Evolutionary conservation across 148 eudicot genomes (phyloP), one percentile per base, ranked within the genome.

Genomic region (Rhododendron kiyosumense): DNA sequence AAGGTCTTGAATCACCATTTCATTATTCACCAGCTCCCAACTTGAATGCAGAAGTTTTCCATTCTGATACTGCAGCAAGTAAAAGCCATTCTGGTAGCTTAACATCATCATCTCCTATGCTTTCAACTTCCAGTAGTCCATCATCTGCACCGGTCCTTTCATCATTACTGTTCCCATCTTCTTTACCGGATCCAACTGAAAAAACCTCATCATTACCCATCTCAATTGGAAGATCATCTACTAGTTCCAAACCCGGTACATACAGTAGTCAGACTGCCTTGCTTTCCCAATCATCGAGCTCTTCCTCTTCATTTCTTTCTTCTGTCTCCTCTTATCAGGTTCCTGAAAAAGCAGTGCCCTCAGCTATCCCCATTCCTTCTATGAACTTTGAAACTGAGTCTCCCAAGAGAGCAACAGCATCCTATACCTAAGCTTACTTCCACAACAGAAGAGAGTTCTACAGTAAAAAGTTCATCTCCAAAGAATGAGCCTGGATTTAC

Each of bases 211-310:
- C 91, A 84, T 52, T 80, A 67, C 67, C 87, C 38, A 48, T 84
- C 43, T 78, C 87, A 79, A 32, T 78, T 3, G 22, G 84, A 67
- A 89, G 73, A 36, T 87, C 86, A 26, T 85, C 81, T 75, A 83
- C 88, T 20, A 67, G 51, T 86, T 84, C 88, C 48, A 88, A 84
- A 81, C 38, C 85, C 80, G 79, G 78, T 59, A 59, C 51, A n/a
- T 90, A 78, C 88, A 85, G 80, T 85, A 87, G 83, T 81, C 90
- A 91, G 79, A 88, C 91, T 77, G 83, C 65, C 67, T 63, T 85
- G 83, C 89, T 85, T 80, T 67, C 88, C 78, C 85, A 85, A 36
- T 78, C 92, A 43, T 84, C 87, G 76, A 79, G 84, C 57, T 79
- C 89, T 88, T 79, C 86, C 86, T 74, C 90, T 57, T 81, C 89